A percentile compares a stretch with the other conserved stretches of the same genome.
Conservation (phyloP, 2,329 filamentous ascomycete genomes). For the Aureobasidium sp. region DNA sequence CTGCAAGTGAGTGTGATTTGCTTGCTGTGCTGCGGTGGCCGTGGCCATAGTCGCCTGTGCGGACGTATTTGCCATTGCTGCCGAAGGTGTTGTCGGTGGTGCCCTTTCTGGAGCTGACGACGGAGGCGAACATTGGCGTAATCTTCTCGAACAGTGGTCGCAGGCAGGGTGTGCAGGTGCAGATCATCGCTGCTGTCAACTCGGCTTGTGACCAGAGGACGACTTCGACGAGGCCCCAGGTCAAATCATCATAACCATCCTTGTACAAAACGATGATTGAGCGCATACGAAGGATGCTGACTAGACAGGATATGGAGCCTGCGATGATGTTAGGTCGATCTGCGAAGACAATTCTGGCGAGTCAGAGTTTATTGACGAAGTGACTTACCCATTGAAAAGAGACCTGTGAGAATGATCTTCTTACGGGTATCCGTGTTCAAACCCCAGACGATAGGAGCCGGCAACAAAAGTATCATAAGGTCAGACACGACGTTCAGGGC, state of each 20-base stretch:
- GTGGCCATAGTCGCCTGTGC: not conserved
- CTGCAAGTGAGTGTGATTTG: not conserved
- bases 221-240: slow-evolving; percentile 6
- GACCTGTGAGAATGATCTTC: slow-evolving; percentile 42
- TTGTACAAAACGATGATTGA: slow-evolving; percentile 7
- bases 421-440: slow-evolving; percentile 43
- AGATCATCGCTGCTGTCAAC: slow-evolving; percentile 5
- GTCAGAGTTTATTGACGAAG: not conserved
- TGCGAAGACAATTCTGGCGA: not conserved
- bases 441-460: slow-evolving; percentile 45
- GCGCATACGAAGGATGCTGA: slow-evolving; percentile 9
- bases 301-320: slow-evolving; percentile 1
- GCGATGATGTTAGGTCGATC: not conserved
- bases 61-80: not conserved
- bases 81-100: not conserved
- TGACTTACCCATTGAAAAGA: slow-evolving; percentile 39
- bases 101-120: not conserved
- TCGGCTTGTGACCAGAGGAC: slow-evolving; percentile 6
- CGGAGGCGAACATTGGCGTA: not conserved
- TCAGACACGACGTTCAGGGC: slow-evolving; percentile 27
- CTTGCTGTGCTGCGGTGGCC: not conserved
- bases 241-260: not conserved
- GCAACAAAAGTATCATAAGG: slow-evolving; percentile 49
- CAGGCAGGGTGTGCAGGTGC: slow-evolving; percentile 3
- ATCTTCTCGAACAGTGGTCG: slow-evolving; percentile 8